phyloP scores from a whole-genome alignment of 2,329 filamentous ascomycete genomes.

The Orbilia oligospora region DNA sequence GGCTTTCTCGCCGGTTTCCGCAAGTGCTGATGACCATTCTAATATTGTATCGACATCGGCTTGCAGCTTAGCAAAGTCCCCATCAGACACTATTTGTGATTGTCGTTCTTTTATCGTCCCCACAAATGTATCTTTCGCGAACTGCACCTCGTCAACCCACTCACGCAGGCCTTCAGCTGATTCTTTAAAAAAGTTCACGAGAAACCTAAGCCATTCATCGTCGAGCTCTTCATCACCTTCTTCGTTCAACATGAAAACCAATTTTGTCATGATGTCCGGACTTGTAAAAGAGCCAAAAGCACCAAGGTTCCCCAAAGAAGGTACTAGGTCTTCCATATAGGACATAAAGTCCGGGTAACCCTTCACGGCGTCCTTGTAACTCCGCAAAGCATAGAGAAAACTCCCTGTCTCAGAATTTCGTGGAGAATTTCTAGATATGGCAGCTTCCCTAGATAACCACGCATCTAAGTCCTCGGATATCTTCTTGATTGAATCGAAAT shows the following conservation, averaged over 20 bases:
- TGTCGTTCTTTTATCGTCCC: background rate
- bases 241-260: constrained; percentile 23
- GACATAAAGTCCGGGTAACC: constrained; percentile 7
- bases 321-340: background rate
- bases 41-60: background rate
- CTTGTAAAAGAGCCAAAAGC: no score
- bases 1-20: background rate
- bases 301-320: background rate
- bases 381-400: background rate
- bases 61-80: background rate
- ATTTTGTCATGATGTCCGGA: constrained; percentile 18
- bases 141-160: constrained; percentile 11
- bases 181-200: constrained; percentile 12
- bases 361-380: constrained; percentile 4
- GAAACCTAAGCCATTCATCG: constrained; percentile 34
- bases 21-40: background rate
- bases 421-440: background rate
- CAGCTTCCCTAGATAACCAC: background rate
- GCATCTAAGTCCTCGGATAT: background rate
- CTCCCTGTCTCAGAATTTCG: background rate
- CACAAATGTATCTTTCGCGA: background rate
- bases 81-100: background rate
- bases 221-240: constrained; percentile 7
- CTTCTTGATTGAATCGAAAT: background rate
- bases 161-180: background rate